Evolutionary conservation across 768 basidiomycete species (phyloP).

Genomic region (Cystobasidiopsis lactophilus): DNA sequence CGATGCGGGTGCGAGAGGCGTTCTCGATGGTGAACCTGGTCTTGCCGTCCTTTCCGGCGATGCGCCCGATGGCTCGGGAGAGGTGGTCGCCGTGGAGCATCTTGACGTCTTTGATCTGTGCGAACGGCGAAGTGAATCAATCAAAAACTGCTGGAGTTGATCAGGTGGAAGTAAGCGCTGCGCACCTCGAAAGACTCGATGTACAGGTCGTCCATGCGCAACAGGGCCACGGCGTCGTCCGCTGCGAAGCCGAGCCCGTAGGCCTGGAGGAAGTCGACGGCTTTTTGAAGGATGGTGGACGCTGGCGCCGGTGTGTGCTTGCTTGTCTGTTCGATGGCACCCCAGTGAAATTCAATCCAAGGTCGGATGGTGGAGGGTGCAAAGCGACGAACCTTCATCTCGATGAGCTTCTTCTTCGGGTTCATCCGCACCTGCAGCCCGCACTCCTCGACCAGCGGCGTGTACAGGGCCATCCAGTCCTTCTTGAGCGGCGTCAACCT

Average conservation of each 20-base stretch:
- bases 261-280: conserved; percentile 89
- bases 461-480: conserved; percentile 88
- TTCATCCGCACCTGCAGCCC: conserved; percentile 97
- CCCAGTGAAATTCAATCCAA: neutral
- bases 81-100: conserved; percentile 92
- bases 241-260: conserved; percentile 87
- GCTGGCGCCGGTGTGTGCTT: conserved; percentile 33
- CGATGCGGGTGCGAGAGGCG: conserved; percentile 84
- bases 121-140: too few relatives aligned
- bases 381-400: conserved; percentile 51
- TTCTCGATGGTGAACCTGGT: conserved; percentile 99
- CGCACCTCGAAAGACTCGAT: conserved; percentile 35
- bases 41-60: conserved; percentile 95
- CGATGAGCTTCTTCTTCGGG: conserved; percentile 62
- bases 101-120: conserved; percentile 99
- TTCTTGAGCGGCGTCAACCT: conserved; percentile 92
- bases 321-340: conserved; percentile 39
- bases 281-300: conserved; percentile 57
- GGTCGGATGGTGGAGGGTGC: neutral
- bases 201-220: conserved; percentile 88
- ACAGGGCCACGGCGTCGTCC: conserved; percentile 88
- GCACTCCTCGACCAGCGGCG: conserved; percentile 81
- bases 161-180: neutral
- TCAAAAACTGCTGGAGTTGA: too few relatives aligned
- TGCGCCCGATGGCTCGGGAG: conserved; percentile 96